Conservation (phyloP, 129 eudicot genomes). For the Gnaphalium uliginosum region DNA sequence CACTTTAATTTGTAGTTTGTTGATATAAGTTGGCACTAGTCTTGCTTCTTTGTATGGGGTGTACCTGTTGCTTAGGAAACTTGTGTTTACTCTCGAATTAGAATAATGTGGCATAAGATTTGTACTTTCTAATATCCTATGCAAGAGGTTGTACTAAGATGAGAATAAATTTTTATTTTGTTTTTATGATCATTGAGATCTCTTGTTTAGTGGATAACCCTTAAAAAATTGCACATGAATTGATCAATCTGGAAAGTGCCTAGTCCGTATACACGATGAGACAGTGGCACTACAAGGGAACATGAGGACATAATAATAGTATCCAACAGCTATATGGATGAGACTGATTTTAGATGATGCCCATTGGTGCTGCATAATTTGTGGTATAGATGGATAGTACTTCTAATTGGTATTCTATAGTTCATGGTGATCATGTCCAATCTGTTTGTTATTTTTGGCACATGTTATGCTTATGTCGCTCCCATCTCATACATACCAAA, state of each 20-base stretch:
- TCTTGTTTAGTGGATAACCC: neutral
- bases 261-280: neutral
- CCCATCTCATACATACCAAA: neutral
- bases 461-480: neutral
- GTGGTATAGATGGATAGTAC: neutral
- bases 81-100: neutral
- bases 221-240: neutral
- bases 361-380: neutral
- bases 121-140: neutral
- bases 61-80: neutral
- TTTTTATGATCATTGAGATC: neutral
- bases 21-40: constrained; percentile 19
- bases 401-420: neutral
- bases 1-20: constrained; percentile 6
- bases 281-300: neutral
- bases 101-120: neutral
- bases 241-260: too few relatives aligned
- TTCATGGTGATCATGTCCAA: neutral
- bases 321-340: neutral
- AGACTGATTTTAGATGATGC: neutral
- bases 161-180: neutral
- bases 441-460: neutral
- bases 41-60: neutral
- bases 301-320: neutral
- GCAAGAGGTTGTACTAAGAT: neutral